Base-by-base conservation (phyloP, 139 green algal species). In the Chlamydomonas schloesseri region DNA sequence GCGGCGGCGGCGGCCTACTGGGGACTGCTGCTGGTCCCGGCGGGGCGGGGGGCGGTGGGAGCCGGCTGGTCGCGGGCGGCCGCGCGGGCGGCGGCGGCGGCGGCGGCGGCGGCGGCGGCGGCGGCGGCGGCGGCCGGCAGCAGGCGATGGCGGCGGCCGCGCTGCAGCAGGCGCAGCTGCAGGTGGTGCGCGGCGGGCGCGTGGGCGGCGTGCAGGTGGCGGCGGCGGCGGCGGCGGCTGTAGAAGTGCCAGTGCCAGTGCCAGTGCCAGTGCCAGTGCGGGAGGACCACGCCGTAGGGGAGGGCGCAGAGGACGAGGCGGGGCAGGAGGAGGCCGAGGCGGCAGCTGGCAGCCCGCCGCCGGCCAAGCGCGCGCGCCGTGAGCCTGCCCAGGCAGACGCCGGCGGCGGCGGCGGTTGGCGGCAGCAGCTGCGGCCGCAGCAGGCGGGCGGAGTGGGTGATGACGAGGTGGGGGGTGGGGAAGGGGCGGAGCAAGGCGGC, bases 311-410 rank as follows among this genome's bases (percentile, higher is more conserved):
- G 36, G 55, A 60, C 4, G 71, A 5, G 53, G 21, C 21, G 58
- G 57, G 17, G 74, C 50, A 88, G 82, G 82, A 82, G 68, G 58
- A 88, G 36, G 86, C 36, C 72, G 85, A 50, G 18, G 79, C 29
- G 29, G 20, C 64, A 8, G 88, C 72, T 0, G 26, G 21, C 15
- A 29, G 26, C 15, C 28, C 34, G 36, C 62, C 21, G 11, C 34
- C 77, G 3, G 36, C 77, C 18, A 74, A 73, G 81, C 70, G 65
- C 2, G 47, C 64, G 2, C 37, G 62, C 42, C 42, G 42, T 13
- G 42, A 8, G n/a, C n/a, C n/a, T n/a, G n/a, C n/a, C n/a, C n/a
- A n/a, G n/a, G n/a, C n/a, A n/a, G n/a, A n/a, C n/a, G n/a, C n/a
- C n/a, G n/a, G n/a, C n/a, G n/a, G n/a, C n/a, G n/a, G n/a, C n/a